phyloP scores from a whole-genome alignment of 441 rosid species.

The Kokia cookei region DNA sequence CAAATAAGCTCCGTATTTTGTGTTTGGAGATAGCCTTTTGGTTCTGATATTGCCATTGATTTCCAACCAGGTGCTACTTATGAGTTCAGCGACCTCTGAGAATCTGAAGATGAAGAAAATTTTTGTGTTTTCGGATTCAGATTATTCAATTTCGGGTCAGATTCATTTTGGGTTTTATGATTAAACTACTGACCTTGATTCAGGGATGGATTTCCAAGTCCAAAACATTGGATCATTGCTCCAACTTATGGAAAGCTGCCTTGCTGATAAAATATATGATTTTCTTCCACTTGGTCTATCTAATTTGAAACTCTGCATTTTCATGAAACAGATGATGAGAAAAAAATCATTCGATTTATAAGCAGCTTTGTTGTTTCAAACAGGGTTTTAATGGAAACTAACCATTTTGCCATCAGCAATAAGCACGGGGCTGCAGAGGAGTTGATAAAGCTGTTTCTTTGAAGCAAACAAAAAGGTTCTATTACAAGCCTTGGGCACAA shows the following conservation, averaged over 20 bases:
- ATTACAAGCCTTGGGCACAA: slow-evolving; percentile 22
- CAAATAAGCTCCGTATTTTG: slow-evolving; percentile 51
- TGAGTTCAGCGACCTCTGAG: slow-evolving; percentile 43
- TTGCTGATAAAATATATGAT: slow-evolving; percentile 49
- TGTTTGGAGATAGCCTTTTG: slow-evolving; percentile 36
- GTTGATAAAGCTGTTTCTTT: slow-evolving; percentile 49
- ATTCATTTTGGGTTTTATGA: too few species aligned
- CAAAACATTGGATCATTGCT: slow-evolving; percentile 43
- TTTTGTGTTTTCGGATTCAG: background rate
- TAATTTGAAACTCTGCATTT: slow-evolving; percentile 44
- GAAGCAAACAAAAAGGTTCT: slow-evolving; percentile 33
- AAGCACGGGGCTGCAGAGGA: slow-evolving; percentile 40
- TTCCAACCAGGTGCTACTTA: slow-evolving; percentile 38
- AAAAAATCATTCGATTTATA: background rate
- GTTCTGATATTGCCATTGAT: slow-evolving; percentile 44
- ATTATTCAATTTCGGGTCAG: too few species aligned
- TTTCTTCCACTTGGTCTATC: slow-evolving; percentile 46
- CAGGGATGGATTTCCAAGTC: slow-evolving; percentile 43
- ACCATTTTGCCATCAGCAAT: slow-evolving; percentile 52
- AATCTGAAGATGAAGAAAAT: slow-evolving; percentile 30
- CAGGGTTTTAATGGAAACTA: background rate
- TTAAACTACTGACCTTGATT: slow-evolving; percentile 38
- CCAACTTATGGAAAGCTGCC: slow-evolving; percentile 47
- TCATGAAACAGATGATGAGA: background rate
- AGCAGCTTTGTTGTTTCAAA: background rate